Conservation (phyloP, 768 basidiomycete species). For the Russula sp. region DNA sequence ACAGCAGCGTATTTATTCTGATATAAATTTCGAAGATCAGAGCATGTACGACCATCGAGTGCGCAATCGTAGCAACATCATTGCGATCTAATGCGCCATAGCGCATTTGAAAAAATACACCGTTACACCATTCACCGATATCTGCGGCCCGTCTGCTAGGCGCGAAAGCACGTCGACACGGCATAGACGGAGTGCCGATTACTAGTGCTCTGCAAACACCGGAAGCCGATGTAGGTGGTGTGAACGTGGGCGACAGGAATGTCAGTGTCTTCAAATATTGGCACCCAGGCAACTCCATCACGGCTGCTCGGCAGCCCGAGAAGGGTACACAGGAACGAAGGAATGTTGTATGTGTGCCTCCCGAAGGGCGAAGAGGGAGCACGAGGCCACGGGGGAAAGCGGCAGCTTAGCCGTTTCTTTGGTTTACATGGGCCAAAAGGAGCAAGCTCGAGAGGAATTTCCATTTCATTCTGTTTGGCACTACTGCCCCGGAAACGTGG, state of each 20-base stretch:
- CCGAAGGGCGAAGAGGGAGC: not conserved
- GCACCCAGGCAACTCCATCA: not conserved
- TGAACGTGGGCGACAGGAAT: not conserved
- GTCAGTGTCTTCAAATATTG: not conserved
- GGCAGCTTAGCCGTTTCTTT: not conserved
- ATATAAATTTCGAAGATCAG: not conserved
- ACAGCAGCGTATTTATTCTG: not conserved
- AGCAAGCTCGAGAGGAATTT: slow-evolving; percentile 9
- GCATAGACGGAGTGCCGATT: not conserved
- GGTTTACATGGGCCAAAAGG: slow-evolving; percentile 5
- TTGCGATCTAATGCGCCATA: not conserved
- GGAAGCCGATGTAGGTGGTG: not conserved
- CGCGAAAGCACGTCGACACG: not conserved
- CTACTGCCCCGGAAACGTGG: not conserved
- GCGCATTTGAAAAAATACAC: not conserved
- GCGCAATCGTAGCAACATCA: not conserved
- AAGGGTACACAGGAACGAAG: slow-evolving; percentile 4
- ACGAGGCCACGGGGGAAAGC: not conserved
- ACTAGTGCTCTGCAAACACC: not conserved
- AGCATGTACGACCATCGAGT: not conserved
- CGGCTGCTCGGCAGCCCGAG: not conserved
- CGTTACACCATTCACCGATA: not conserved
- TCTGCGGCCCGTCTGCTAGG: not conserved
- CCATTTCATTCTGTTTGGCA: not conserved
- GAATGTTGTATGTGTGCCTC: not conserved